phyloP scores from a whole-genome alignment of 768 basidiomycete species.

The Phanerodontia chrysosporium region DNA sequence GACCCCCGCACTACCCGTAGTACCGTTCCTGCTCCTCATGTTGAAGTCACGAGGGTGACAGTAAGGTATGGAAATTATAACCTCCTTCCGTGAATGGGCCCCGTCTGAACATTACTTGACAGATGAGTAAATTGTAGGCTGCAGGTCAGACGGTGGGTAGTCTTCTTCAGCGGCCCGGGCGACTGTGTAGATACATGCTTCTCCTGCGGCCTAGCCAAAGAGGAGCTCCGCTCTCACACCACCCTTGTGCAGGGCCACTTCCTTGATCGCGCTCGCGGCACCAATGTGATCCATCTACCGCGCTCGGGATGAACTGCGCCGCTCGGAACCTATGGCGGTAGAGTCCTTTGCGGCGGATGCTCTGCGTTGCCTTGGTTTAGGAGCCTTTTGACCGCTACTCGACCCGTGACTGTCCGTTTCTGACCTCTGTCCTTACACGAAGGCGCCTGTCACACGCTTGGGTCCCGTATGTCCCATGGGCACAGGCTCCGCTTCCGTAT shows the following conservation, averaged over 20 bases:
- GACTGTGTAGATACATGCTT: neutral
- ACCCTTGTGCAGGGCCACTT: neutral
- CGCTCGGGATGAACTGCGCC: neutral
- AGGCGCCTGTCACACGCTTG: conserved; percentile 5
- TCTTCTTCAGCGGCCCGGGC: neutral
- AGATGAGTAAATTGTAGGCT: neutral
- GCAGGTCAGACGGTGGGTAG: neutral
- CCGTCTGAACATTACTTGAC: neutral
- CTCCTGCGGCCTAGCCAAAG: neutral
- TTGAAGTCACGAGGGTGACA: neutral
- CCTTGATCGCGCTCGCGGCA: neutral
- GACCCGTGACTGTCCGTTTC: conserved; percentile 2
- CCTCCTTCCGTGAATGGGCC: neutral
- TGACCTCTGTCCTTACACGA: conserved; percentile 4
- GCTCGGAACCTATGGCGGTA: conserved; percentile 2
- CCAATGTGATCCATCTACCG: conserved; percentile 4
- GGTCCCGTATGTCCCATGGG: conserved; percentile 4
- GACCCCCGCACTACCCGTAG: neutral
- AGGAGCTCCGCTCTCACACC: neutral
- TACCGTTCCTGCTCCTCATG: neutral
- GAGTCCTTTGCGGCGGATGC: conserved; percentile 7
- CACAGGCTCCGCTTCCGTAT: neutral
- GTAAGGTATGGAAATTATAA: neutral
- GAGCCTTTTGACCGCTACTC: conserved; percentile 3
- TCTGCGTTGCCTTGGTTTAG: conserved; percentile 10